Conservation (phyloP, 495 filamentous ascomycete genomes). For the Penicillium cosmopolitanum region DNA sequence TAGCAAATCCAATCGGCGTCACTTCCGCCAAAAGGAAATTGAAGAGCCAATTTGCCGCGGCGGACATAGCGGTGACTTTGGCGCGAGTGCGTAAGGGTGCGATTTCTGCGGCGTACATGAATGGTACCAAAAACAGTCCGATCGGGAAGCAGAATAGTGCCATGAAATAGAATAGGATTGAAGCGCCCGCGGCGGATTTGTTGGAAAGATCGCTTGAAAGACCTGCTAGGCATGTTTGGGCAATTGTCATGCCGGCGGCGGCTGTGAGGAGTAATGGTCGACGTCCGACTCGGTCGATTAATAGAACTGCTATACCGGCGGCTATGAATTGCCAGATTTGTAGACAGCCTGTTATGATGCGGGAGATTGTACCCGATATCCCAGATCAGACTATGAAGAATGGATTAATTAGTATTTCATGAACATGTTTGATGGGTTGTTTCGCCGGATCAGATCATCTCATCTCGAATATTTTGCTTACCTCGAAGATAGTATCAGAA, state of each 20-base stretch:
- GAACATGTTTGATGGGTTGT: background rate
- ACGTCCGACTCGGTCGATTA: constrained; percentile 33
- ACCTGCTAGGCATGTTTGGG: constrained; percentile 61
- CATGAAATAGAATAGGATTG: constrained; percentile 60
- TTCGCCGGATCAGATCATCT: too few species aligned
- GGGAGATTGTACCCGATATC: constrained; percentile 26
- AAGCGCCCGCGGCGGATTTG: constrained; percentile 35
- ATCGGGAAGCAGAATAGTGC: constrained; percentile 69
- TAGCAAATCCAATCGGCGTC: constrained; percentile 32
- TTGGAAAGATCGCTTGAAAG: constrained; percentile 34
- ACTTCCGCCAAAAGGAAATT: constrained; percentile 38
- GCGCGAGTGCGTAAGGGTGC: constrained; percentile 67
- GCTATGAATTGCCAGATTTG: constrained; percentile 34
- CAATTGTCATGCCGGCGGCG: constrained; percentile 60
- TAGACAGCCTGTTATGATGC: constrained; percentile 28
- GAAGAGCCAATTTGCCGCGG: constrained; percentile 35
- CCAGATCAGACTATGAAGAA: constrained; percentile 9
- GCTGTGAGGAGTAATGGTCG: constrained; percentile 63
- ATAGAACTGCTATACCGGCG: constrained; percentile 28
- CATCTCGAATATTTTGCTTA: background rate
- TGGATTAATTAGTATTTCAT: background rate
- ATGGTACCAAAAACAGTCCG: constrained; percentile 65
- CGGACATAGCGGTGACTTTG: constrained; percentile 50
- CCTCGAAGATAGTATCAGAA: constrained; percentile 27
- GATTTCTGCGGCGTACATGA: constrained; percentile 72